Evolutionary conservation across 208 protist species (phyloP).

Genomic region (Acanthamoeba triangularis): DNA sequence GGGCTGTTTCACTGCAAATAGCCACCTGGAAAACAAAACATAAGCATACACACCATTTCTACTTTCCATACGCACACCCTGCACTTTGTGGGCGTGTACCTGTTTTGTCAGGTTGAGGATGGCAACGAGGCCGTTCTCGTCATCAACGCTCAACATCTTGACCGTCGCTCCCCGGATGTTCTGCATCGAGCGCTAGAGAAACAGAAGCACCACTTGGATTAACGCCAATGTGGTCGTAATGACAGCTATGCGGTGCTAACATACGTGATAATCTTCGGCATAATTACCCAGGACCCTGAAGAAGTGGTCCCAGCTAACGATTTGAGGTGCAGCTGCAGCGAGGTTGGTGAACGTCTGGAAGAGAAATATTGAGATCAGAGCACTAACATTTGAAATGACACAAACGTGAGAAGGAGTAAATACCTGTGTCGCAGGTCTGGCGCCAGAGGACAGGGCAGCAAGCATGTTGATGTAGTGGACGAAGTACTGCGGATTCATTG

Average conservation of each 20-base stretch:
- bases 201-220: neutral
- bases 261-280: slow-evolving; percentile 4
- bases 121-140: slow-evolving; percentile 26
- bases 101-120: slow-evolving; percentile 49
- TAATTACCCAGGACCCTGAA: slow-evolving; percentile 29
- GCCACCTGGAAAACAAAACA: neutral
- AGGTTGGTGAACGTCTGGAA: slow-evolving; percentile 20
- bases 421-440: neutral
- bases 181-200: slow-evolving; percentile 12
- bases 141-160: neutral
- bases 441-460: slow-evolving; percentile 5
- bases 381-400: neutral
- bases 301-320: slow-evolving; percentile 66
- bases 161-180: neutral
- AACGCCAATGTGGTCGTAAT: neutral
- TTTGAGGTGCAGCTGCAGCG: neutral
- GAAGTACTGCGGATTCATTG: slow-evolving; percentile 24
- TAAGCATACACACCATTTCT: neutral
- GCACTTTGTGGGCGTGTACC: neutral
- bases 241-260: neutral
- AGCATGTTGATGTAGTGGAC: slow-evolving; percentile 68
- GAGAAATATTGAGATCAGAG: neutral
- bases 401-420: neutral
- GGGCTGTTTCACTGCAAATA: neutral
- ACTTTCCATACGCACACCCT: neutral